Evolutionary conservation across 2,329 filamentous ascomycete genomes (phyloP).

Genomic region (Arachnomyces sp.): DNA sequence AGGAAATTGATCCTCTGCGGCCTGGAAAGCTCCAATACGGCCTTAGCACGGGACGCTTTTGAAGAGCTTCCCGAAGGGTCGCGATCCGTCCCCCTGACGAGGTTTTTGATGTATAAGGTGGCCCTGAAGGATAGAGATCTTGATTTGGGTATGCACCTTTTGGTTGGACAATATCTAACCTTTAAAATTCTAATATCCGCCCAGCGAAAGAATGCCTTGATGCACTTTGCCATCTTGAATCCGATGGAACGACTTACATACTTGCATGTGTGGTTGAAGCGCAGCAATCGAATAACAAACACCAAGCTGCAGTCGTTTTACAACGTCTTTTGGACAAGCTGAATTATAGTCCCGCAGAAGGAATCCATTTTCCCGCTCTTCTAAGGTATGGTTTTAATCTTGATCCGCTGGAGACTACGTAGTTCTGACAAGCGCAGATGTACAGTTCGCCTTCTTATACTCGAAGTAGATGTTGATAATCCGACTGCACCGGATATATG

Average conservation of each 20-base stretch:
- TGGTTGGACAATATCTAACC: conserved; percentile 1
- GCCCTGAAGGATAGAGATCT: conserved; percentile 54
- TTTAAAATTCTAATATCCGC: conserved; percentile 2
- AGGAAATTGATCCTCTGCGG: conserved; percentile 70
- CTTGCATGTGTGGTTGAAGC: conserved; percentile 77
- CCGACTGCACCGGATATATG: conserved; percentile 18
- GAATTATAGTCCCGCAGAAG: conserved; percentile 40
- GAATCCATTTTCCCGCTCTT: conserved; percentile 55
- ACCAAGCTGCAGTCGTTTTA: conserved; percentile 53
- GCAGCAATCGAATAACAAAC: conserved; percentile 55
- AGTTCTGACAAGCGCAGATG: conserved; percentile 24
- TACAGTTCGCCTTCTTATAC: conserved; percentile 39
- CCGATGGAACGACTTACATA: conserved; percentile 56
- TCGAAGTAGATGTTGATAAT: conserved; percentile 31
- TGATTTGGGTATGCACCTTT: conserved; percentile 37
- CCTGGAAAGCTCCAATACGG: conserved; percentile 50
- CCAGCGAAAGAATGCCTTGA: conserved; percentile 58
- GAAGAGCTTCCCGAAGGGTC: conserved; percentile 51
- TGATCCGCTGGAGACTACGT: conserved; percentile 12
- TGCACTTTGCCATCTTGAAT: conserved; percentile 46
- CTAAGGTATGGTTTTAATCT: conserved; percentile 52
- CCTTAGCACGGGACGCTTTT: conserved; percentile 50
- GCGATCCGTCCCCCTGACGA: conserved; percentile 57
- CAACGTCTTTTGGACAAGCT: conserved; percentile 53
- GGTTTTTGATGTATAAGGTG: conserved; percentile 69